Base-by-base conservation (phyloP, 352 stramenopile genomes). In the Phytopythium sindhum region DNA sequence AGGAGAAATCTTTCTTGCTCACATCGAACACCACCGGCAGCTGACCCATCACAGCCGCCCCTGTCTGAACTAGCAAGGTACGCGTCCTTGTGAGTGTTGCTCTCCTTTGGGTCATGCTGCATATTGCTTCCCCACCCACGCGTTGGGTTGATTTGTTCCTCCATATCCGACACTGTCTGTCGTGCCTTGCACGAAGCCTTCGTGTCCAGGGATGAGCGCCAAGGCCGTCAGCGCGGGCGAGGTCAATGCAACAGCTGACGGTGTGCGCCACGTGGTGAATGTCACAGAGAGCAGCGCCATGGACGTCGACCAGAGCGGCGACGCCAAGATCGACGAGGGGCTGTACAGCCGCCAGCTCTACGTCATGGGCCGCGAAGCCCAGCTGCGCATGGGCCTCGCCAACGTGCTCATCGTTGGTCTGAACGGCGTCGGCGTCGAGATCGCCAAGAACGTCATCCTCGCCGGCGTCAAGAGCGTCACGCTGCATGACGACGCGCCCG, bases 391-490 rank as follows among this genome's bases (percentile, higher is more conserved):
- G 97, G 96, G 96, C 66, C 76, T 80, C 23, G 92, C 91, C 19
- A 96, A 96, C 56, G 97, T 98, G 31, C 85, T 99, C 39, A 81
- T 99, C 65, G 72, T 98, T 59, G 98, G 98, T 1, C 74, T 97
- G 29, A 97, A 97, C 51, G 97, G 97, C 0, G 80, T 99, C 8
- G 97, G 97, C 42, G 95, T 98, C 14, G 97, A 99, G 76, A 91
- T 99, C 35, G 97, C 97, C 42, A 99, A 99, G 81, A 99, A 99
- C 75, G 96, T 99, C 44, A 98, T 99, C 67, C 77, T 99, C 14
- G 97, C 97, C 0, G 97, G 97, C 41, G 91, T 98, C 29, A 97
- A 97, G 72, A 95, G 80, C 64, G 91, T 99, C 51, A 98, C 92
- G 17, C 69, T 99, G n/a, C 90, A 95, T 50, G 97, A 99, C 81